Evolutionary conservation across 805 yeast species (phyloP).

Genomic region (Candida insectalens): DNA sequence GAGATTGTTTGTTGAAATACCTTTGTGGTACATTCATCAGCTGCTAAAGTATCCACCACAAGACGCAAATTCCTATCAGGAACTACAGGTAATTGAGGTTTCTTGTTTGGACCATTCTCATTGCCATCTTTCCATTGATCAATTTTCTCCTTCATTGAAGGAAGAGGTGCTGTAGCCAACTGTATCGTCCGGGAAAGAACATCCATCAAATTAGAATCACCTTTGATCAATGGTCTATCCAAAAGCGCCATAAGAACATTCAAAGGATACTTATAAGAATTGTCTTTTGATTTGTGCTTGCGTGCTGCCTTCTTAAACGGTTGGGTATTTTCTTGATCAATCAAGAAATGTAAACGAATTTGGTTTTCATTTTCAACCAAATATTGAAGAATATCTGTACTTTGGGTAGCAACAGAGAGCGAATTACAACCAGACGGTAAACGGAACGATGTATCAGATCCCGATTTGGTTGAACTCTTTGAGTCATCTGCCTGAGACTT

Average conservation of each 20-base stretch:
- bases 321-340: constrained; percentile 60
- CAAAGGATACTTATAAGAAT: constrained; percentile 56
- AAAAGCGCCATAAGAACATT: constrained; percentile 56
- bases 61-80: constrained; percentile 52
- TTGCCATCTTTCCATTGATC: constrained; percentile 19
- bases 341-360: constrained; percentile 63
- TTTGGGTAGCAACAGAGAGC: constrained; percentile 63
- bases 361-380: constrained; percentile 59
- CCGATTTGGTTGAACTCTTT: background rate
- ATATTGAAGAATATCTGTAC: constrained; percentile 64
- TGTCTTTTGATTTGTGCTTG: constrained; percentile 28
- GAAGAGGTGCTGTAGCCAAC: constrained; percentile 65
- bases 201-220: constrained; percentile 71
- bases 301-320: constrained; percentile 27
- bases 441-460: constrained; percentile 7
- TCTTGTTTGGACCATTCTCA: constrained; percentile 13
- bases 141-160: constrained; percentile 34
- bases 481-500: background rate
- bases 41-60: constrained; percentile 57
- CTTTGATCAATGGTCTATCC: constrained; percentile 53
- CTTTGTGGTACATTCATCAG: constrained; percentile 77
- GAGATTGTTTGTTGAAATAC: constrained; percentile 79
- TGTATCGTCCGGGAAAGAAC: constrained; percentile 65
- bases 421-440: constrained; percentile 60
- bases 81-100: constrained; percentile 46